phyloP scores from a whole-genome alignment of 2,329 filamentous ascomycete genomes.

The Sordariomycetes sp. region DNA sequence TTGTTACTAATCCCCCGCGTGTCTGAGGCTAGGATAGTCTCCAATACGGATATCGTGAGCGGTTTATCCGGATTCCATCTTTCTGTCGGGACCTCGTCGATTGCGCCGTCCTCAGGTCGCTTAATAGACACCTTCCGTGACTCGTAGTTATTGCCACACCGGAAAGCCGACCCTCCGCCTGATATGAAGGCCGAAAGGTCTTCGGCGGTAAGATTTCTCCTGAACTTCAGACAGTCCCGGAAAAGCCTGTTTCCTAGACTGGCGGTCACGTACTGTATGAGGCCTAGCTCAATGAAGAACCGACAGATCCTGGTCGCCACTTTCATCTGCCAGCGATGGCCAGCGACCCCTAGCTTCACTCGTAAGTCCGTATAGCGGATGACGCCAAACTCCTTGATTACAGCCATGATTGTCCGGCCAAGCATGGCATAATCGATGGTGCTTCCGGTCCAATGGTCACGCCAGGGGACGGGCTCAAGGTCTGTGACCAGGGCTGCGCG shows the following conservation, averaged over 20 bases:
- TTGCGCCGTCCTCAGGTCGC: background rate
- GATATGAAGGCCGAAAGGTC: conserved; percentile 17
- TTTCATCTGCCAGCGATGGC: conserved; percentile 46
- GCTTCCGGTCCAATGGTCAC: conserved; percentile 39
- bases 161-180: conserved; percentile 35
- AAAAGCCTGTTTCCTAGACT: conserved; percentile 39
- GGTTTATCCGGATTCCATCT: conserved; percentile 16
- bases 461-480: conserved; percentile 42
- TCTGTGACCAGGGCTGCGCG: conserved; percentile 15
- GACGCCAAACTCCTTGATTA: conserved; percentile 43
- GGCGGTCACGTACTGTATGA: conserved; percentile 43
- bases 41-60: conserved; percentile 19
- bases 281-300: conserved; percentile 40
- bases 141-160: conserved; percentile 18
- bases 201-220: conserved; percentile 38
- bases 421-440: conserved; percentile 45
- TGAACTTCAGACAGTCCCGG: conserved; percentile 48
- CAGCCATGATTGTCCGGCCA: conserved; percentile 41
- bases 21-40: conserved; percentile 17
- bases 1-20: conserved; percentile 19
- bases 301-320: conserved; percentile 43
- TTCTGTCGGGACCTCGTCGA: background rate
- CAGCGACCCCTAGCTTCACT: conserved; percentile 39
- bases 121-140: background rate
- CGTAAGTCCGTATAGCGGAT: conserved; percentile 45